These are phyloP conservation scores for Steccherinum ochraceum DNA, from an alignment of 768 basidiomycete genomes.

Conservation along the genomic window DNA sequence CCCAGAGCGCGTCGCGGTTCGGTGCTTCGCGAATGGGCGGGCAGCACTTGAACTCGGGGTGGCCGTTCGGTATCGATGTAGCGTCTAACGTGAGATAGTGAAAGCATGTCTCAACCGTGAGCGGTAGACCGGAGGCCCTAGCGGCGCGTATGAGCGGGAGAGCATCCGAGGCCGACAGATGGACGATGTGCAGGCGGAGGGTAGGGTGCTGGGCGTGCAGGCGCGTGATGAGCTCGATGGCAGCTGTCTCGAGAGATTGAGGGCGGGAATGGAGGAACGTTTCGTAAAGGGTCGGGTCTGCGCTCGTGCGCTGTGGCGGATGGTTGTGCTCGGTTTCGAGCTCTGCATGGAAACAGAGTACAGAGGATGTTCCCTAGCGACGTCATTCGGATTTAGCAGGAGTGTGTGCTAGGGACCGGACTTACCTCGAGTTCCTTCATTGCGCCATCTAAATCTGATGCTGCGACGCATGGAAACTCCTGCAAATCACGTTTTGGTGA, in stretches of 20 bases:
- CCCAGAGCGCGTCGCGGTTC: constrained; percentile 78
- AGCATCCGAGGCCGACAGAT: constrained; percentile 83
- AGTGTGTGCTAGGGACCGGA: neutral
- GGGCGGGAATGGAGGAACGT: constrained; percentile 89
- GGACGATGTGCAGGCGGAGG: constrained; percentile 89
- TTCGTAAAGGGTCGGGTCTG: constrained; percentile 53
- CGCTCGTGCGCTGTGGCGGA: constrained; percentile 11
- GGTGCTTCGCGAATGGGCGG: constrained; percentile 77
- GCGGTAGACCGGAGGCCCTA: constrained; percentile 50
- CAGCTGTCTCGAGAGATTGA: constrained; percentile 68
- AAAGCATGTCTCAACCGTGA: constrained; percentile 97
- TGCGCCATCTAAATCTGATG: constrained; percentile 57
- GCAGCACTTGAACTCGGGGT: constrained; percentile 92
- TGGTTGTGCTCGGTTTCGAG: constrained; percentile 42
- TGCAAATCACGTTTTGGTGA: no score
- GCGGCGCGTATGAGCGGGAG: constrained; percentile 74
- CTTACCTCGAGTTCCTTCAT: constrained; percentile 72
- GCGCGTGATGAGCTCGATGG: constrained; percentile 69
- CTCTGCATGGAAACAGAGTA: constrained; percentile 92
- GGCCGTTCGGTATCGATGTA: constrained; percentile 64
- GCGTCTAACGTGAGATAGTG: constrained; percentile 86
- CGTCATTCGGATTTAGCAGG: constrained; percentile 1
- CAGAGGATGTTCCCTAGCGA: constrained; percentile 56
- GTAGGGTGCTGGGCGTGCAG: constrained; percentile 57
- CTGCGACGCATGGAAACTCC: constrained; percentile 90